Evolutionary conservation across 768 basidiomycete species (phyloP).

Genomic region (Mrakia gelida): DNA sequence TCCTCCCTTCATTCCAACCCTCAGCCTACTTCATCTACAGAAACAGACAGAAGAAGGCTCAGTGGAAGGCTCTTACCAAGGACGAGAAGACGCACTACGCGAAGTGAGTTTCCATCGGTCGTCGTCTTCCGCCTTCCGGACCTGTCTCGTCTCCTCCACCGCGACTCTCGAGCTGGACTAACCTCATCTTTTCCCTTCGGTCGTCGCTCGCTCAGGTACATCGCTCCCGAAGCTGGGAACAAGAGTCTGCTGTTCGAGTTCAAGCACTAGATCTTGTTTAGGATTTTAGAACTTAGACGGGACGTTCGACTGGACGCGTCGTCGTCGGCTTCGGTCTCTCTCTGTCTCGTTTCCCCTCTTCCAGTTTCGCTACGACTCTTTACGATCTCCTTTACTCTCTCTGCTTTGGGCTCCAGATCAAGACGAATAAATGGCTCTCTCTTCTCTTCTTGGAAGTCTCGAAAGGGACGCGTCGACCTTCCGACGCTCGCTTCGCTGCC

Average conservation of each 20-base stretch:
- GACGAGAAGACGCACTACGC: slow-evolving; percentile 6
- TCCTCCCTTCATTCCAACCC: neutral
- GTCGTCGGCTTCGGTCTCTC: too few relatives aligned
- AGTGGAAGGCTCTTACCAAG: slow-evolving; percentile 6
- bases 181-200: too few relatives aligned
- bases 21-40: slow-evolving; percentile 11
- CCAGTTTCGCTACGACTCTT: neutral
- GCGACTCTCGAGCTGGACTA: too few relatives aligned
- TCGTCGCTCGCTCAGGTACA: neutral
- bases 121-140: neutral
- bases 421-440: too few relatives aligned
- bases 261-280: neutral
- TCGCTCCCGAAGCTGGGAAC: slow-evolving; percentile 6
- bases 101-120: neutral
- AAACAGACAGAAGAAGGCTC: slow-evolving; percentile 12
- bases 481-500: neutral
- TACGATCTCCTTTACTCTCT: neutral
- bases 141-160: too few relatives aligned
- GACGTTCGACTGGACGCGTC: too few relatives aligned
- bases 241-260: neutral
- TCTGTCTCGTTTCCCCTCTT: neutral
- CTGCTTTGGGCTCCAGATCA: too few relatives aligned
- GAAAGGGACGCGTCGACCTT: neutral
- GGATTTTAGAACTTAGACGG: too few relatives aligned
- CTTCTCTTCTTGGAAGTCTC: too few relatives aligned